Base-by-base conservation (phyloP, 2,329 filamentous ascomycete species). In the Lachnellula hyalina region DNA sequence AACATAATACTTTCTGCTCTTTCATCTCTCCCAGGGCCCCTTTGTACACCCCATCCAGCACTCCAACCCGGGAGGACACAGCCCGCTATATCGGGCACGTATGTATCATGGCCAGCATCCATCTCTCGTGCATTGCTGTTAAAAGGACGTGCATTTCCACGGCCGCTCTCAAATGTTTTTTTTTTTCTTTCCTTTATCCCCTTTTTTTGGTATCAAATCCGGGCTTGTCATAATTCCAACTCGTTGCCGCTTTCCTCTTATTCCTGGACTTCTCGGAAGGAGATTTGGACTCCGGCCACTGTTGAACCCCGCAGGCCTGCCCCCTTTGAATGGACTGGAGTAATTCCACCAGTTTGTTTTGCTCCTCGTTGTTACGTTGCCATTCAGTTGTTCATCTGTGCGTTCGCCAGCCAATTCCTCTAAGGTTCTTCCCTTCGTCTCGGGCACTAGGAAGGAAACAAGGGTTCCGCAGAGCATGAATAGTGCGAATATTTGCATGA, bases 401-500 rank as follows among this genome's bases (percentile, higher is more conserved):
- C 5, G 50, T 68, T 90, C 86, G 9, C 85, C 85, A 1, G 84
- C 79, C 15, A 90, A 73, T 60, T 85, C 80, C 67, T 90, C 89
- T 42, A 94, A 74, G 0, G 87, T 90, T 68, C 83, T 77, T 1
- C 86, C 79, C 73, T 87, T 90, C 0, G 86, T 91, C 72, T 91
- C 89, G 0, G 87, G 87, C 21, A 92, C 84, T n/a, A 93, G 72
- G 3, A 91, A 73, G 1, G 85, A 84, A 2, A 83, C 82, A 47
- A 89, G 71, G 47, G 82, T 80, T 36, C 89, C 89, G 50, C 80
- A 78, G 5, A 92, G 76, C 89, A 91, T 92, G 75, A 93, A 91
- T 9, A 90, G 75, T 0, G 87, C 86, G 70, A 89, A 91, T 38
- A 91, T 86, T 68, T 90, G 79, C 75, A 93, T 84, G 38, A 92